phyloP scores from a whole-genome alignment of 2,329 filamentous ascomycete genomes.

The Penicillium sp. region DNA sequence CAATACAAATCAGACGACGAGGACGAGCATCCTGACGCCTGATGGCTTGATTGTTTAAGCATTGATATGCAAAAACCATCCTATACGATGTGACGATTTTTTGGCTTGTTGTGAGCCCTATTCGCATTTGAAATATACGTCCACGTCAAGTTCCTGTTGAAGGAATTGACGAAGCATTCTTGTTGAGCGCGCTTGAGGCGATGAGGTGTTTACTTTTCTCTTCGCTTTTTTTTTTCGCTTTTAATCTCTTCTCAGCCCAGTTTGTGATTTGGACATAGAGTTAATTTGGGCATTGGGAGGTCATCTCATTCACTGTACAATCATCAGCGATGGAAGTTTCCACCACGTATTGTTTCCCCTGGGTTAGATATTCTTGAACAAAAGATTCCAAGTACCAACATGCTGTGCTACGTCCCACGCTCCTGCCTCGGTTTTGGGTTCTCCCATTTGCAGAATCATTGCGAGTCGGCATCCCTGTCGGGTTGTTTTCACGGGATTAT shows the following conservation, averaged over 20 bases:
- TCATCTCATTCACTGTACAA: conserved; percentile 3
- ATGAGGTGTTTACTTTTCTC: background rate
- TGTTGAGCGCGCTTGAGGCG: conserved; percentile 3
- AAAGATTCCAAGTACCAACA: background rate
- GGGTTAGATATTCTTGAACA: background rate
- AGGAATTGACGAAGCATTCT: conserved; percentile 13
- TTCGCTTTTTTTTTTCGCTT: background rate
- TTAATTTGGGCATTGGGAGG: background rate
- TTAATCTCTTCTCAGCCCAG: background rate
- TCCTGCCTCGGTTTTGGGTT: no score
- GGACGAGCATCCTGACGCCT: conserved; percentile 37
- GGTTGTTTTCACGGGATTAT: no score
- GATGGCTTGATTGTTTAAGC: background rate
- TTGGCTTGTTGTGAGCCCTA: conserved; percentile 14
- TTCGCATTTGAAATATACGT: conserved; percentile 18
- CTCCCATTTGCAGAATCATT: no score
- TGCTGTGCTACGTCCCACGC: background rate
- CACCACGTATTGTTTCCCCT: background rate
- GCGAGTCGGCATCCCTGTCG: no score
- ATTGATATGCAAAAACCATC: conserved; percentile 1
- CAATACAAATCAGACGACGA: conserved; percentile 52
- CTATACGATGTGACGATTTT: conserved; percentile 21
- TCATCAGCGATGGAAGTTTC: background rate
- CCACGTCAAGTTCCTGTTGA: background rate
- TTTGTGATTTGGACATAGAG: conserved; percentile 1